Base-by-base conservation (phyloP, 1,284 basidiomycete genomes). In the Ceratobasidium theobromae region DNA sequence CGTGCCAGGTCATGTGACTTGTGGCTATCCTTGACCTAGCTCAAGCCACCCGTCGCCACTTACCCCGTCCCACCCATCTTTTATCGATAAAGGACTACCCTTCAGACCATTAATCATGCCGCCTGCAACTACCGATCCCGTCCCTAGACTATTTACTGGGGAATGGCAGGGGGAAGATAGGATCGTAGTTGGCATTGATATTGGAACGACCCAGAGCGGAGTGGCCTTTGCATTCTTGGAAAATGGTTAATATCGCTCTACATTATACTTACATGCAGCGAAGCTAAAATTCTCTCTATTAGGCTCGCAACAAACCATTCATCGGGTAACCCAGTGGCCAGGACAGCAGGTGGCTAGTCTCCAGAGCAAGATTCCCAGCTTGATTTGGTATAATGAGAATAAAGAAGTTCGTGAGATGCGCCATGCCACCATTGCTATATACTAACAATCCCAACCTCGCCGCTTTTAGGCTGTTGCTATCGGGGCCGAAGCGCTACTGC, bases 101-200 rank as follows among this genome's bases (percentile, higher is more conserved):
- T 43, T 4, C 40, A 43, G 16, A 18, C 16, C 14, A 4, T n/a
- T n/a, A 4, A 16, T n/a, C 27, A 57, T 57, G 54, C 32, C 46
- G 11, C 21, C 27, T 8, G 51, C 28, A 35, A 25, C 52, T 8
- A 40, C 35, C 21, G 45, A 65, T 43, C 41, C 51, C 3, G 18
- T 48, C 12, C 52, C 64, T 21, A 65, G 38, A 18, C 52, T 48
- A 18, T 65, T 65, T 16, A 27, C 53, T 6, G 64, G 64, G 28
- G 18, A 28, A 25, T 68, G 67, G 67, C 53, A 51, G 35, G 53
- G 64, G 21, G 45, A 48, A 4, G 43, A 43, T 25, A 68, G 66
- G 25, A 66, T 68, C 16, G 64, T 68, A 8, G 48, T 68, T 21
- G 62, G 67, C 14, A 52, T n/a, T n/a, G n/a, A n/a, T n/a, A n/a